phyloP scores from a whole-genome alignment of 441 rosid species.

The Gossypium davidsonii region DNA sequence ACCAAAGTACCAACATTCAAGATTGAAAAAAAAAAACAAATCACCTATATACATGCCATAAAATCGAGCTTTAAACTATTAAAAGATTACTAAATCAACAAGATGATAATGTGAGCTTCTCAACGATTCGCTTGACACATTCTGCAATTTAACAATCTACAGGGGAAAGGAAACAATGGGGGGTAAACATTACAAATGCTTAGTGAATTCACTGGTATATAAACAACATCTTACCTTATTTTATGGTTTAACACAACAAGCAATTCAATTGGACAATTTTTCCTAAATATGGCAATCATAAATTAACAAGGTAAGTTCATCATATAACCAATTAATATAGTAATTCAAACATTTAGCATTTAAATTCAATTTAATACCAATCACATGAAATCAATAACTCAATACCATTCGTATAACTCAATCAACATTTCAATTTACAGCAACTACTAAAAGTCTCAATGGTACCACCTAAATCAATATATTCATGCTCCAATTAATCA shows the following conservation, averaged over 20 bases:
- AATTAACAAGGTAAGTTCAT: neutral
- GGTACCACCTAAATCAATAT: neutral
- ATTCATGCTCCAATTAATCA: neutral
- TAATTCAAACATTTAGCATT: neutral
- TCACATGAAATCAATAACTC: neutral
- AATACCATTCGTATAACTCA: neutral
- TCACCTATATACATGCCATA: neutral
- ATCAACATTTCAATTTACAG: neutral
- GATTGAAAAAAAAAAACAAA: neutral
- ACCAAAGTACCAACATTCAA: neutral
- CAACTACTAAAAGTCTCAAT: neutral
- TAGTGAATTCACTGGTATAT: neutral
- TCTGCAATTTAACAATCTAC: neutral
- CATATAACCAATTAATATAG: neutral
- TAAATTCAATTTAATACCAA: neutral
- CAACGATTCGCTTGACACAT: neutral
- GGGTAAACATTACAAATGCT: neutral
- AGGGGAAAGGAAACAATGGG: neutral
- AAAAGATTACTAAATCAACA: neutral
- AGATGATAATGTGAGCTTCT: neutral
- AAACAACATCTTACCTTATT: neutral
- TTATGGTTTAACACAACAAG: neutral
- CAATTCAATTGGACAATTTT: neutral
- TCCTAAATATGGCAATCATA: neutral
- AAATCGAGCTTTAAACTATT: neutral